A percentile compares a stretch with the other conserved stretches of the same genome.
Conservation (phyloP, 352 stramenopile genomes). For the Globisporangium orthogonon region DNA sequence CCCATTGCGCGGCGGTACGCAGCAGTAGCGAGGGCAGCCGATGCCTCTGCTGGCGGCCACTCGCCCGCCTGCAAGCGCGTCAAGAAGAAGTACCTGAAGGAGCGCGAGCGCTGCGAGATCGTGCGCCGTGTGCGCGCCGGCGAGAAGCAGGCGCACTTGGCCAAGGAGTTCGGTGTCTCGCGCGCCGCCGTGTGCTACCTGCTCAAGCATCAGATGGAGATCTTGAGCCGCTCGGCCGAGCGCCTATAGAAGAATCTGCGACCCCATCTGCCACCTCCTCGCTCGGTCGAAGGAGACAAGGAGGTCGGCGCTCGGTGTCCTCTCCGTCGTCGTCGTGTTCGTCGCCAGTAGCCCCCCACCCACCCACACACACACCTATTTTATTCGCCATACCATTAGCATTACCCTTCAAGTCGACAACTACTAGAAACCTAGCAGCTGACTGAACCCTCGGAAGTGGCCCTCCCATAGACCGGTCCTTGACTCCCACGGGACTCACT, state of each 20-base stretch:
- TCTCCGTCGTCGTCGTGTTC: not conserved
- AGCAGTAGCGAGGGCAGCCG: too few species aligned
- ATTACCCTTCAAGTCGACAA: too few species aligned
- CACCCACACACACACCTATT: too few species aligned
- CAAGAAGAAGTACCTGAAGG: conserved; percentile 73
- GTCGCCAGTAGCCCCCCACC: too few species aligned
- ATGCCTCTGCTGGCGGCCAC: not conserved
- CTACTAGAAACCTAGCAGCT: too few species aligned
- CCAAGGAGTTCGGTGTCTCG: conserved; percentile 60
- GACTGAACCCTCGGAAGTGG: too few species aligned
- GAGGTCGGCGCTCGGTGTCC: not conserved
- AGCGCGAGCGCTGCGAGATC: conserved; percentile 56
- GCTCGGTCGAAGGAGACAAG: not conserved
- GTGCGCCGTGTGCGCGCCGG: conserved; percentile 45
- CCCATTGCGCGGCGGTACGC: conserved; percentile 2
- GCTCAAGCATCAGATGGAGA: conserved; percentile 59
- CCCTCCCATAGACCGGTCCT: too few species aligned
- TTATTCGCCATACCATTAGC: too few species aligned
- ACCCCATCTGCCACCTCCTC: not conserved
- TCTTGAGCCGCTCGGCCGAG: conserved; percentile 40
- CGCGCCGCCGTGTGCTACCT: conserved; percentile 58
- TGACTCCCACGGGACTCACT: too few species aligned
- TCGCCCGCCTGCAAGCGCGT: conserved; percentile 18
- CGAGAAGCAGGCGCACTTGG: conserved; percentile 55
- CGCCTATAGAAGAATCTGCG: conserved; percentile 18